Conservation (phyloP, 1,284 basidiomycete species). For the Cutaneotrichosporon cutaneum region DNA sequence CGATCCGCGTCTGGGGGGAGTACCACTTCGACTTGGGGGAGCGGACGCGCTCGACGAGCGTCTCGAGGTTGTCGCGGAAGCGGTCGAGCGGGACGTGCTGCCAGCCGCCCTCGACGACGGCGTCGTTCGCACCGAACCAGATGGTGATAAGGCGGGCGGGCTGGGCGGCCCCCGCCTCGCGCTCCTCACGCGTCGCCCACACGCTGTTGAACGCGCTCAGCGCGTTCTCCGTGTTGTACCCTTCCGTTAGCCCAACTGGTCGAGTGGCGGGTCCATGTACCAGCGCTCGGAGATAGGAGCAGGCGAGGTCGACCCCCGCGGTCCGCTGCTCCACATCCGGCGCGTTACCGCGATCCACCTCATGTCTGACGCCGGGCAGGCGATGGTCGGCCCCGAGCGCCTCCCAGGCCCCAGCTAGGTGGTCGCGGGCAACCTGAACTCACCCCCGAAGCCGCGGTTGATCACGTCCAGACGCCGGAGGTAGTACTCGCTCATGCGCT, state of each 20-base stretch:
- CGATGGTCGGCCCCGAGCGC: too few relatives aligned
- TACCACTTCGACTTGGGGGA: constrained; percentile 64
- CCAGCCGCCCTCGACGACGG: constrained; percentile 58
- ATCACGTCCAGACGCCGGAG: constrained; percentile 74
- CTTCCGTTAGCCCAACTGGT: constrained; percentile 45
- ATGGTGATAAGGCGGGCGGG: constrained; percentile 68
- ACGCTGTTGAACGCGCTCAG: constrained; percentile 75
- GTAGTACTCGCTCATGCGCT: constrained; percentile 59
- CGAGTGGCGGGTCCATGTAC: too few relatives aligned
- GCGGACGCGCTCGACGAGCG: constrained; percentile 64
- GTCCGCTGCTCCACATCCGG: too few relatives aligned
- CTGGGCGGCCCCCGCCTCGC: constrained; percentile 58
- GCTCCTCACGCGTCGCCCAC: constrained; percentile 58
- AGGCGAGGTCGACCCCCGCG: too few relatives aligned
- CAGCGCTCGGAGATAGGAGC: too few relatives aligned
- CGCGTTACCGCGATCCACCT: too few relatives aligned
- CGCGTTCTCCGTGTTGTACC: constrained; percentile 74
- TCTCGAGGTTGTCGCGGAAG: constrained; percentile 66
- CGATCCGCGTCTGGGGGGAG: constrained; percentile 69
- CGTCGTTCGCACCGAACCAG: constrained; percentile 86
- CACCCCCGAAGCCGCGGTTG: constrained; percentile 65
- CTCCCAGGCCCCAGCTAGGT: too few relatives aligned
- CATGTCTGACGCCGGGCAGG: too few relatives aligned
- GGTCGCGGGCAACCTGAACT: too few relatives aligned
- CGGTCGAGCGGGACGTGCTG: constrained; percentile 62